Base-by-base conservation (phyloP, 495 filamentous ascomycete genomes). In the Tuber aestivum region DNA sequence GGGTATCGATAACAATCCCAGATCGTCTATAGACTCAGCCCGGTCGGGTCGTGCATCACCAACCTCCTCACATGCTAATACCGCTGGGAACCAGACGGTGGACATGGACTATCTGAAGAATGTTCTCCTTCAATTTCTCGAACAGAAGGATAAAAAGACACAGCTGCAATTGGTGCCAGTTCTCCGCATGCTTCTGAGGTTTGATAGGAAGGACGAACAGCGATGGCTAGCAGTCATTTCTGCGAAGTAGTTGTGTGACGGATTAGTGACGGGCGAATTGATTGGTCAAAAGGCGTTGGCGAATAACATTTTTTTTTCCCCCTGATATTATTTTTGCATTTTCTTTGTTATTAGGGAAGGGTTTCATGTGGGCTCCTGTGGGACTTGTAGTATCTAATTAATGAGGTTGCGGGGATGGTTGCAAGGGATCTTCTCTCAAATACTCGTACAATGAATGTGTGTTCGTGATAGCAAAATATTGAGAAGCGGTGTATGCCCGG, bases 81-180 rank as follows among this genome's bases (percentile, higher is more conserved):
- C 84, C 16, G 83, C n/a, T 74, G 80, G 68, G 87, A 91, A 72
- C 92, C 75, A 79, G 41, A 65, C 74, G 50, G 79, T 83, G 18
- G 77, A 99, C 83, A 91, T 91, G 77, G 90, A 93, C 81, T 99
- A 99, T 83, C 83, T 99, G 75, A 98, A 98, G 86, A 97, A 96
- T 44, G 93, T 99, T 50, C 87, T 99, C 38, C 85, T 98, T 68
- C 95, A 97, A 84, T 97, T 99, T 80, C 84, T 99, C 82, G 94
- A 97, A 86, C 92, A 95, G 83, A 93, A 90, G 85, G 95, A 99
- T 81, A 97, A 94, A 85, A 93, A 89, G 83, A 89, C 94, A 76
- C 92, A 97, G 83, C 89, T 91, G 82, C 94, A 97, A 86, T 87
- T 99, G 72, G 91, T 99, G 38, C 95, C 95, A 21, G 94, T 97